Evolutionary conservation across 2,329 filamentous ascomycete genomes (phyloP).

Genomic region (Trichophyton schoenleinii): DNA sequence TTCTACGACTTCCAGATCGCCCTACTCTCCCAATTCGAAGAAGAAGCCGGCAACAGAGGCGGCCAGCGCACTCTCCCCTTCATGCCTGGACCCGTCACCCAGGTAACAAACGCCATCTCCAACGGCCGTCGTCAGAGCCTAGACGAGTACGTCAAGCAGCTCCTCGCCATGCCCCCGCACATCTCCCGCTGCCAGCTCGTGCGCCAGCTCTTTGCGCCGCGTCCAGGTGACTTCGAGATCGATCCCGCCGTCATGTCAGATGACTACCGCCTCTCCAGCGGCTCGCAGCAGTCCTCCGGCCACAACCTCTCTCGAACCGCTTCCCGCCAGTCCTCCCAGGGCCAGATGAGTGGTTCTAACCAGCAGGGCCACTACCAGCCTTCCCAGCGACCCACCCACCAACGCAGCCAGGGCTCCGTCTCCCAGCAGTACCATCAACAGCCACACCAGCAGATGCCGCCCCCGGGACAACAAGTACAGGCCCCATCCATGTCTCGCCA

Average conservation of each 20-base stretch:
- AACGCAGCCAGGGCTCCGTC: conserved; percentile 20
- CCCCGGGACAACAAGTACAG: not conserved
- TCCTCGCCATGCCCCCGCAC: conserved; percentile 69
- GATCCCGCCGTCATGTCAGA: conserved; percentile 40
- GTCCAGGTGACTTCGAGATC: conserved; percentile 86
- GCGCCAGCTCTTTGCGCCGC: conserved; percentile 78
- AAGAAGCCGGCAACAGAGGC: conserved; percentile 78
- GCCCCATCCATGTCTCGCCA: conserved; percentile 32
- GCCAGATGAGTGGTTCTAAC: conserved; percentile 46
- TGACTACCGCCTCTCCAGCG: conserved; percentile 62
- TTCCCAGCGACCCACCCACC: conserved; percentile 27
- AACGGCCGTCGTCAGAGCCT: conserved; percentile 85
- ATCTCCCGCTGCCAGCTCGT: conserved; percentile 77
- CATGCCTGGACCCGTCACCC: conserved; percentile 96
- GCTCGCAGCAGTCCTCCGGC: conserved; percentile 54
- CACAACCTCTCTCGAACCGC: conserved; percentile 46
- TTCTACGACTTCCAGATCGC: conserved; percentile 99
- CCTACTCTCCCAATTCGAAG: conserved; percentile 78
- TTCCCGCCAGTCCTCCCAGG: conserved; percentile 54
- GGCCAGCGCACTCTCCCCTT: conserved; percentile 77
- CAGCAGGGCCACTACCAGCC: conserved; percentile 15
- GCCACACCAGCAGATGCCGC: not conserved
- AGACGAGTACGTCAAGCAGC: conserved; percentile 88
- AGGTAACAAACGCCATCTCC: conserved; percentile 95
- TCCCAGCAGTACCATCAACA: conserved; percentile 19